These are phyloP conservation scores for Calonectria honghensis DNA, from an alignment of 2,329 filamentous ascomycete species.

Conservation along the genomic window DNA sequence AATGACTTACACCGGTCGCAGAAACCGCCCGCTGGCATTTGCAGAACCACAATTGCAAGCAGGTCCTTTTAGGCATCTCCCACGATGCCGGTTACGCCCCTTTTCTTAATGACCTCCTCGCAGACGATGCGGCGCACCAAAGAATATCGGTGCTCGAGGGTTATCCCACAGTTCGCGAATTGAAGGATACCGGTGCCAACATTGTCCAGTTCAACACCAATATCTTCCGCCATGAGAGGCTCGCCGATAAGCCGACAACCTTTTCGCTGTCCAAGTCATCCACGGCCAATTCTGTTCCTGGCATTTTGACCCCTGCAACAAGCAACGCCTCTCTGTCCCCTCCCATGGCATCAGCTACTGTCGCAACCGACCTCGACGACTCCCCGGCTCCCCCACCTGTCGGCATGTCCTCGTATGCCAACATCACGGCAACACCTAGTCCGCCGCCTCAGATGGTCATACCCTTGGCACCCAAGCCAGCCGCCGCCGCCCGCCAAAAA, in stretches of 20 bases:
- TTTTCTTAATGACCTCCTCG: slow-evolving; percentile 73
- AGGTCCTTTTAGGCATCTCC: slow-evolving; percentile 77
- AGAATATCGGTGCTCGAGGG: slow-evolving; percentile 75
- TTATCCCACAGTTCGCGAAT: slow-evolving; percentile 69
- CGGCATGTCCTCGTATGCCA: slow-evolving; percentile 62
- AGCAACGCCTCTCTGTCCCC: slow-evolving; percentile 52
- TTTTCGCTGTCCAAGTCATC: slow-evolving; percentile 39
- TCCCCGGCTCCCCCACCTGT: slow-evolving; percentile 21
- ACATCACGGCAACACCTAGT: slow-evolving; percentile 63
- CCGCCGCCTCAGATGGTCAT: slow-evolving; percentile 66
- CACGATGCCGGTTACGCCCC: slow-evolving; percentile 77
- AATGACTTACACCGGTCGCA: slow-evolving; percentile 52
- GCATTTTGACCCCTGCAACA: slow-evolving; percentile 51
- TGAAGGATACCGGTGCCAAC: slow-evolving; percentile 67
- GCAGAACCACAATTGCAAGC: slow-evolving; percentile 76
- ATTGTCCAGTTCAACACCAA: slow-evolving; percentile 67
- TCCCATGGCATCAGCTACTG: slow-evolving; percentile 37
- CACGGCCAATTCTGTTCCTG: slow-evolving; percentile 17
- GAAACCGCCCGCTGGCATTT: slow-evolving; percentile 75
- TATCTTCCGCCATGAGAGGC: slow-evolving; percentile 74
- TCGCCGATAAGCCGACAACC: slow-evolving; percentile 60
- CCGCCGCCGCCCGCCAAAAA: slow-evolving; percentile 16
- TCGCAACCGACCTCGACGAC: slow-evolving; percentile 7
- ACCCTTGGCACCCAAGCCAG: slow-evolving; percentile 60
- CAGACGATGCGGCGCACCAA: slow-evolving; percentile 63